A percentile compares a stretch with the other conserved stretches of the same genome.
Evolutionary conservation across 495 filamentous ascomycete species (phyloP).

Genomic region (Trichoderma reesei): DNA sequence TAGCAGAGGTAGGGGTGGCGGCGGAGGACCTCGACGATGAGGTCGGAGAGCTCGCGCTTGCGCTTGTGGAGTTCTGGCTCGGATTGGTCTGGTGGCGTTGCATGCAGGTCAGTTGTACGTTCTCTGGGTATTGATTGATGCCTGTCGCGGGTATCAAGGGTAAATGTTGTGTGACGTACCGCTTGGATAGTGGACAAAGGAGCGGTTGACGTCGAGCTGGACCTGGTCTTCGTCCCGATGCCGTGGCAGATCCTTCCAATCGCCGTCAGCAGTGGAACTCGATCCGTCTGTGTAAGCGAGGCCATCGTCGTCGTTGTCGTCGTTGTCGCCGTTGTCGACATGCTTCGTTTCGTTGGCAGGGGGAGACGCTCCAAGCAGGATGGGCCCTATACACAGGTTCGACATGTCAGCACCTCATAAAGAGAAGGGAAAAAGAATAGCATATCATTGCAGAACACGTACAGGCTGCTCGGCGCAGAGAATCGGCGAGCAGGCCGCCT

Average conservation of each 20-base stretch:
- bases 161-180: constrained; percentile 40
- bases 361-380: constrained; percentile 54
- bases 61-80: constrained; percentile 52
- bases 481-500: constrained; percentile 71
- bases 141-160: too few relatives aligned
- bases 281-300: constrained; percentile 11
- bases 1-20: constrained; percentile 81
- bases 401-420: constrained; percentile 15
- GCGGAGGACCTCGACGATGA: constrained; percentile 70
- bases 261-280: constrained; percentile 18
- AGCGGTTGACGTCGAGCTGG: constrained; percentile 79
- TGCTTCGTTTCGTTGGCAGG: constrained; percentile 6
- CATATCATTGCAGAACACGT: constrained; percentile 32
- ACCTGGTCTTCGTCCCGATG: constrained; percentile 88
- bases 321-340: too few relatives aligned
- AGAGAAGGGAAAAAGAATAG: constrained; percentile 8
- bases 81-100: constrained; percentile 26
- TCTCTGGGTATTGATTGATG: too few relatives aligned
- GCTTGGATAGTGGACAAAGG: constrained; percentile 93
- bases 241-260: constrained; percentile 46
- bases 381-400: constrained; percentile 50
- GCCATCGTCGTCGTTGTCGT: not conserved
- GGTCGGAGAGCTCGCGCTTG: constrained; percentile 59
- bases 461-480: constrained; percentile 77
- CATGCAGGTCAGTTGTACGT: constrained; percentile 11